These are phyloP conservation scores for Millerozyma miso DNA, from an alignment of 805 yeast genomes.

Conservation along the genomic window DNA sequence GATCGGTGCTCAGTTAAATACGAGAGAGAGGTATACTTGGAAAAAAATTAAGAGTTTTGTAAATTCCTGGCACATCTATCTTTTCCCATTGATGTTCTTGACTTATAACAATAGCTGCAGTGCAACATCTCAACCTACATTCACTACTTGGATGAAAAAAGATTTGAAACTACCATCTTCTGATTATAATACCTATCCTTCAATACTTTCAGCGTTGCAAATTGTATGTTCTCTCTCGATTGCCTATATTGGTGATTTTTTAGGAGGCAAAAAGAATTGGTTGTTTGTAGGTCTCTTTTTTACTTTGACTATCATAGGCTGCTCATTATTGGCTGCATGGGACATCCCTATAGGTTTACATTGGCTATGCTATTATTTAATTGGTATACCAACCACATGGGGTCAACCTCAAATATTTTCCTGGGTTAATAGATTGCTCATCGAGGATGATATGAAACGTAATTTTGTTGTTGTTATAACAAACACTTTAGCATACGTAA, in stretches of 20 bases:
- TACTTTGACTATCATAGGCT: slow-evolving; percentile 36
- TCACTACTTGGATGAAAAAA: slow-evolving; percentile 33
- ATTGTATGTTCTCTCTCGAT: slow-evolving; percentile 21
- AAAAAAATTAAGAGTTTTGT: slow-evolving; percentile 37
- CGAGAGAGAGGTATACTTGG: slow-evolving; percentile 38
- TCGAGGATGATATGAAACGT: slow-evolving; percentile 40
- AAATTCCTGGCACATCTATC: slow-evolving; percentile 46
- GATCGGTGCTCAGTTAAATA: slow-evolving; percentile 39
- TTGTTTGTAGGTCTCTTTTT: slow-evolving; percentile 36
- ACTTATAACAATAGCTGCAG: slow-evolving; percentile 32
- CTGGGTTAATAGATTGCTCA: slow-evolving; percentile 50
- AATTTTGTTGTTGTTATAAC: slow-evolving; percentile 36
- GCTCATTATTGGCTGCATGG: slow-evolving; percentile 45
- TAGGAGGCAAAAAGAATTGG: slow-evolving; percentile 32
- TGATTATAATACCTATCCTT: slow-evolving; percentile 31
- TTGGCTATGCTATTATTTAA: slow-evolving; percentile 47
- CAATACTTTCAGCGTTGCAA: slow-evolving; percentile 23
- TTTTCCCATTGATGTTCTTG: slow-evolving; percentile 39
- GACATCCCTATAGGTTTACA: slow-evolving; percentile 44
- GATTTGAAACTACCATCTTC: slow-evolving; percentile 22
- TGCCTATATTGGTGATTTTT: slow-evolving; percentile 27
- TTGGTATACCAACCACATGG: slow-evolving; percentile 45
- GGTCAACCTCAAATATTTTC: slow-evolving; percentile 56
- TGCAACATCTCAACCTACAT: slow-evolving; percentile 33
- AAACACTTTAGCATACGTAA: slow-evolving; percentile 36